Evolutionary conservation across 176 grass and related monocot species (phyloP), one percentile per base, ranked within the genome.

Genomic region (Zizania latifolia): DNA sequence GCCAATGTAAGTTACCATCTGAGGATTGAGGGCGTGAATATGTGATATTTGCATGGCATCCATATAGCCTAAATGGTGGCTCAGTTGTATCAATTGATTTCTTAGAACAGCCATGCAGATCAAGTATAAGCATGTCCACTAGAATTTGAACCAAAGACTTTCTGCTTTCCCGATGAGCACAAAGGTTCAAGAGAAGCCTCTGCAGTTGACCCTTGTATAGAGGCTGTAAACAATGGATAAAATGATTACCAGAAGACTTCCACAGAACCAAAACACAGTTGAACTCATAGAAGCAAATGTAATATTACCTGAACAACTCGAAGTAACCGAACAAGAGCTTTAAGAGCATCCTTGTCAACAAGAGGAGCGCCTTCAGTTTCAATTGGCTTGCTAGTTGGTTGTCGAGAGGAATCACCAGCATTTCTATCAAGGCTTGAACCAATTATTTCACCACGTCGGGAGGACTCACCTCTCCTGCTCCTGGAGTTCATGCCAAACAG

Each of bases 81-180:
- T 99, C 95, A 63, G 78, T 35, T 39, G 50, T 45, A 75, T 83
- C 89, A 28, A 40, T 59, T 76, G 79, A 77, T 91, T 84, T 94
- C 78, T 78, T 84, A 46, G 70, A 79, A 54, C 81, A 89, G 21
- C 80, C 87, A 34, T 94, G 70, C 62, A 99, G 77, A 80, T 99
- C 95, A 90, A 99, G 91, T 87, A 99, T 99, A 66, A 99, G 91
- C 92, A 99, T 99, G 56, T 90, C 89, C 64, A 99, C 82, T 11
- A 99, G 64, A 89, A 99, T 94, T 88, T 86, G 58, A 84, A 99
- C 84, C 82, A 99, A 86, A 35, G 80, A 86, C 73, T 75, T 87
- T 72, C 95, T 99, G 23, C 86, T 99, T 71, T 94, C 95, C 38
- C 88, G 68, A 61, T 99, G 92, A 69, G 95, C 82, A 78, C 91